phyloP scores from a whole-genome alignment of 2,329 filamentous ascomycete genomes.

The Aureobasidium sp. region DNA sequence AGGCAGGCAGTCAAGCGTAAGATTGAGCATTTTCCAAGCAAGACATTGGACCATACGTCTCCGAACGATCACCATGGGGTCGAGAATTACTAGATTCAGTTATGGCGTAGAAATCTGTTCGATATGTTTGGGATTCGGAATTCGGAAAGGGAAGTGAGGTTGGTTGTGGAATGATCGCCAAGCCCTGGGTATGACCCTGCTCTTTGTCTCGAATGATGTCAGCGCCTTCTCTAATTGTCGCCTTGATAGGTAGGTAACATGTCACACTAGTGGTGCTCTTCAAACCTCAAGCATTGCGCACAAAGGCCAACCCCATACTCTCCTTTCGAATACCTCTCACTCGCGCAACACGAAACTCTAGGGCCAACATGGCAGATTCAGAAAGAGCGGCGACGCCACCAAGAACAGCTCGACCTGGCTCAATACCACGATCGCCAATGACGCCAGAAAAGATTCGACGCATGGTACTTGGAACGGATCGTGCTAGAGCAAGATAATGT shows the following conservation, averaged over 20 bases:
- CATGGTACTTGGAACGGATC: slow-evolving; percentile 37
- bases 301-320: not conserved
- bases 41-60: too few relatives aligned
- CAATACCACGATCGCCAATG: slow-evolving; percentile 41
- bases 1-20: too few relatives aligned
- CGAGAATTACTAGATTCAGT: too few relatives aligned
- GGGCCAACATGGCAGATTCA: slow-evolving; percentile 26
- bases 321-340: not conserved
- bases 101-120: too few relatives aligned
- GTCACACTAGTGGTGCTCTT: not conserved
- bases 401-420: slow-evolving; percentile 32
- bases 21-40: too few relatives aligned
- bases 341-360: not conserved
- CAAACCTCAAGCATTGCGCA: not conserved
- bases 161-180: not conserved
- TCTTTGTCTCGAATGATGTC: not conserved
- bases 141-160: not conserved
- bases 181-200: not conserved
- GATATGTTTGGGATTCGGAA: too few relatives aligned
- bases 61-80: too few relatives aligned
- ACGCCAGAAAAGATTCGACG: slow-evolving; percentile 56
- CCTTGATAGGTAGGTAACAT: not conserved
- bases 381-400: slow-evolving; percentile 44
- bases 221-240: not conserved
- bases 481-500: not conserved